Evolutionary conservation across 2,329 filamentous ascomycete genomes (phyloP), one percentile per base, ranked within the genome.

Genomic region (Hypoxylon sp.): DNA sequence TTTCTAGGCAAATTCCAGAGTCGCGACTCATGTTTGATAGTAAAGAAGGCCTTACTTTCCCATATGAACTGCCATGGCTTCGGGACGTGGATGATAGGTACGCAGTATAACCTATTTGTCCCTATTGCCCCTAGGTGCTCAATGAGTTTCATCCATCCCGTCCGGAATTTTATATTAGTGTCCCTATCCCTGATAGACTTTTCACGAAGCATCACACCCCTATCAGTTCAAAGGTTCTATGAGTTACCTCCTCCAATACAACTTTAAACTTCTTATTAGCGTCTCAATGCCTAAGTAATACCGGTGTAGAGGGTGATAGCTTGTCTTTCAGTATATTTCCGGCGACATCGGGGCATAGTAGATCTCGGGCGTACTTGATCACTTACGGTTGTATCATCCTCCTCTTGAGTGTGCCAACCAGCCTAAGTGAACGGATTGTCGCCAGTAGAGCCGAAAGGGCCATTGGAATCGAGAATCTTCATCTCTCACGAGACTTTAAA

Each of bases 401-500:
- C 7, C 11, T 4, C 14, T 30, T 17, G 20, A 8, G 10, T 3
- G 13, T 49, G 8, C 6, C 14, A n/a, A 8, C 31, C 46, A n/a
- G 33, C 13, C 3, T 27, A 33, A 4, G 27, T 27, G 50, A 59
- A 59, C 7, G 42, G 44, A 20, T 49, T 8, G 44, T 59, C 20
- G 1, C 25, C 30, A 25, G 11, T 27, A 31, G 30, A 58, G 2
- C 6, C n/a, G n/a, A 48, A 42, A 22, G 40, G 27, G 22, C 46
- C 17, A 22, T 44, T 44, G 11, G 17, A 44, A 20, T 44, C 40
- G 40, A 22, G 17, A 6, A 1, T 50, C 27, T 30, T 50, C 48
- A 17, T 2, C 3, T 0, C 27, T 50, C 14, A n/a, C 11, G 7
- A 31, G 14, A 2, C 74, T 73, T 22, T 79, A 68, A 13, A 84